Evolutionary conservation across 768 basidiomycete species (phyloP), one percentile per base, ranked within the genome.

Genomic region (Auricularia cornea): DNA sequence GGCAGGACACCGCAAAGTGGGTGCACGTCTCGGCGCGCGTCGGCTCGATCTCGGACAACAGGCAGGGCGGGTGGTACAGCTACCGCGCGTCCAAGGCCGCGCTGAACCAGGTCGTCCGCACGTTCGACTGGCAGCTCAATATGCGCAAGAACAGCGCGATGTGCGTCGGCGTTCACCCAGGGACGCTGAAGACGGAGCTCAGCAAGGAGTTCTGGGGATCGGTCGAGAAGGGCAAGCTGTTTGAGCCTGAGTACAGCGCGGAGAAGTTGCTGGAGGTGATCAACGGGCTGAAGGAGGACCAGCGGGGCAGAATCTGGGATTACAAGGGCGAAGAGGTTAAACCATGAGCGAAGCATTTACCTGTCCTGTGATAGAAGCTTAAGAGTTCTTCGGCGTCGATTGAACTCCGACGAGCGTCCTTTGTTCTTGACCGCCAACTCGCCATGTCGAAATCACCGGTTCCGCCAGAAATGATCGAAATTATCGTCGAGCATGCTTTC

Each of bases 51-150:
- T 76, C 78, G 23, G 84, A 87, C 68, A 87, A 86, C 69, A 73
- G 71, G 29, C 77, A 76, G 28, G 84, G 84, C 20, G 85, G 84
- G 40, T 85, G 84, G 84, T 85, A 81, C 68, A 84, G 83, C 33
- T 85, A 85, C 70, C 81, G 84, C 30, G 75, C 82, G 23, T 84
- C 83, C 60, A 86, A 85, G 70, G 81, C 84, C 0, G 84, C 84
- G 59, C 79, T 87, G 59, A 85, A 87, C 66, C 84, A 86, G 67
- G 78, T 81, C n/a, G 70, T 85, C 69, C 82, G 81, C 65, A 85
- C 83, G 20, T 85, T 84, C 66, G 83, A 87, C 70, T 66, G 81
- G 59, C 78, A 85, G 62, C 72, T 86, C 38, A 71, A 79, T 67
- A 74, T 78, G 72, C 78, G 79, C 66, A 78, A 76, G 59, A 73